Evolutionary conservation across 2,329 filamentous ascomycete genomes (phyloP).

Genomic region (Alternaria atra): DNA sequence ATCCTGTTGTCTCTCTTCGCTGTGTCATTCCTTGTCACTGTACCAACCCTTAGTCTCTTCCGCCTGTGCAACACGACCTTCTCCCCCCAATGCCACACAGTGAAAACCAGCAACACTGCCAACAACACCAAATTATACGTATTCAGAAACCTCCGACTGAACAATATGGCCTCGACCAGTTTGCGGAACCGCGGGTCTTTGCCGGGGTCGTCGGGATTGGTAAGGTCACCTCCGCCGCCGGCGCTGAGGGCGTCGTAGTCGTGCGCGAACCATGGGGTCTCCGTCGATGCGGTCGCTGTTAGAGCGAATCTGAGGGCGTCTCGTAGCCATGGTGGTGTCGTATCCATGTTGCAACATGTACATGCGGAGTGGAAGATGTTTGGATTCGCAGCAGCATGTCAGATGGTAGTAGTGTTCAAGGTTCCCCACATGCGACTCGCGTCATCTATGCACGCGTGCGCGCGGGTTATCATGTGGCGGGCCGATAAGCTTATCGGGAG

Average conservation of each 20-base stretch:
- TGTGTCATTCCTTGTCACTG: not conserved
- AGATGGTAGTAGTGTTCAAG: conserved; percentile 9
- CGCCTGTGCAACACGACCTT: conserved; percentile 32
- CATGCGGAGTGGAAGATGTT: conserved; percentile 4
- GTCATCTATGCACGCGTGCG: conserved; percentile 15
- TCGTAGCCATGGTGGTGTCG: conserved; percentile 30
- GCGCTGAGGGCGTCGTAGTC: conserved; percentile 9
- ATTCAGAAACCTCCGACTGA: conserved; percentile 48
- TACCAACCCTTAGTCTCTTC: conserved; percentile 10
- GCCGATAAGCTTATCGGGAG: conserved; percentile 23
- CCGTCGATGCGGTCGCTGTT: conserved; percentile 33
- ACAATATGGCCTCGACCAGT: conserved; percentile 51
- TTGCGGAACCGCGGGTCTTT: conserved; percentile 49
- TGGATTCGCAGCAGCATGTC: conserved; percentile 14
- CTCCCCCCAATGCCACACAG: conserved; percentile 49
- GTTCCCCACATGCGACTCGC: conserved; percentile 16
- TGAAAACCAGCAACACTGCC: conserved; percentile 48
- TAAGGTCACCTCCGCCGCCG: conserved; percentile 21
- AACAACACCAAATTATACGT: conserved; percentile 54
- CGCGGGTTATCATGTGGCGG: conserved; percentile 15
- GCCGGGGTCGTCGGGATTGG: conserved; percentile 43
- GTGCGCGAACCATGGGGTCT: conserved; percentile 25
- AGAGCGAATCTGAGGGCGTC: conserved; percentile 37
- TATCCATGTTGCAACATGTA: conserved; percentile 10
- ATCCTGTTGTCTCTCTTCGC: not conserved